Evolutionary conservation across 352 stramenopile genomes (phyloP), one percentile per base, ranked within the genome.

Genomic region (Phytopythium boreale): DNA sequence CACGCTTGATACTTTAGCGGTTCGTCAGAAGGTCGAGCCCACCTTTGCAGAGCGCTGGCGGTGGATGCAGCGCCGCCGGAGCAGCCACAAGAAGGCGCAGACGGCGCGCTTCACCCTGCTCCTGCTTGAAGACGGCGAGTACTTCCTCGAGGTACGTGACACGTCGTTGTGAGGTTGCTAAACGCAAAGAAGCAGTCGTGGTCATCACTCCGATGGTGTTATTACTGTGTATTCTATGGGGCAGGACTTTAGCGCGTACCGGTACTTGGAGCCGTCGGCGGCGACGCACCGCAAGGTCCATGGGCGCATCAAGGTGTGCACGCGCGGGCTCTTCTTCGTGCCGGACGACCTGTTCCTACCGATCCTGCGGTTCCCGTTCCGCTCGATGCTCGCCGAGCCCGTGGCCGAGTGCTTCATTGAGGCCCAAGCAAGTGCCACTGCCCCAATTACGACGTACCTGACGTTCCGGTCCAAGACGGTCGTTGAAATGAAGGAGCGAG

Each of bases 71-170:
- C 62, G 59, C 46, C 72, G 67, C 14, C 59, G 47, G 2, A 63
- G 56, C 26, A 71, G 70, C 59, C 69, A 56, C 58, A 82, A 79
- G 65, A 82, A 77, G 22, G 60, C 60, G 9, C 71, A 80, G 67
- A 82, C 71, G 20, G 61, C 68, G 31, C 83, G 93, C 53, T 98
- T 98, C 75, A 96, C 87, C 43, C 74, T 98, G 39, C 70, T 98
- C 46, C 69, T 97, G 60, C 79, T 98, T 15, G 92, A 98, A 56
- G 88, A 97, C 67, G 92, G 91, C 59, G 93, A 98, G 74, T 92
- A 84, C 66, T 97, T 97, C 70, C 80, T 98, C 12, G 88, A 95
- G 62, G 88, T 92, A 17, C 26, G 17, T 11, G 7, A 12, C 4
- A 14, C 41, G 15, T 37, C 17, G 49, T 12, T 49, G 2, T 3